Percentiles rank a stretch among this genome's conserved stretches.
Evolutionary conservation across 2,329 filamentous ascomycete species (phyloP).

Genomic region (Ascochyta fabae): DNA sequence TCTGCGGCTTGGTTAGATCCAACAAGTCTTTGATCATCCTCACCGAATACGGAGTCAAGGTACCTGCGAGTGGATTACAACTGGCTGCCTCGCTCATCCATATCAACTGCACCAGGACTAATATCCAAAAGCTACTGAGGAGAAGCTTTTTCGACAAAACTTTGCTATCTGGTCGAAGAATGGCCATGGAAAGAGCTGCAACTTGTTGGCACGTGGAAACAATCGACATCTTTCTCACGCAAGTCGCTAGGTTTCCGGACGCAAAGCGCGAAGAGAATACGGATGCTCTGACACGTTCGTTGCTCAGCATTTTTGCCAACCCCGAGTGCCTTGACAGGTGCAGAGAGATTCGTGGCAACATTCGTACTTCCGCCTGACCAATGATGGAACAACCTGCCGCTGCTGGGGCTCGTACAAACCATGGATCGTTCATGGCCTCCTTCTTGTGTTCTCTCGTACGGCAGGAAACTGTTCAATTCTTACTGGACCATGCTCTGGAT

Average conservation of each 20-base stretch:
- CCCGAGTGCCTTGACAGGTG: neutral
- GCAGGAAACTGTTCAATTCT: neutral
- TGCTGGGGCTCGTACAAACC: neutral
- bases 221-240: neutral
- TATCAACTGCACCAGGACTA: too few species aligned
- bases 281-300: neutral
- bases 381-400: neutral
- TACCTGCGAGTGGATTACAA: neutral
- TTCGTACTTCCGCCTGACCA: neutral
- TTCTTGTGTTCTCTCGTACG: neutral
- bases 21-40: neutral
- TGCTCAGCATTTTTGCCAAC: neutral
- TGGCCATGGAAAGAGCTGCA: too few species aligned
- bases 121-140: too few species aligned
- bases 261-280: neutral
- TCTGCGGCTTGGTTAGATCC: neutral
- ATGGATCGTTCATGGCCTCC: slow-evolving; percentile 1
- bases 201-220: too few species aligned
- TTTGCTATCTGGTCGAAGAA: too few species aligned
- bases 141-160: too few species aligned
- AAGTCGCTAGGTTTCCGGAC: neutral
- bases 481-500: neutral
- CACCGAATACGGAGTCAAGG: neutral
- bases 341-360: neutral
- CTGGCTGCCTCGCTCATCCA: too few species aligned